A percentile compares a stretch with the other conserved stretches of the same genome.
Evolutionary conservation across 495 filamentous ascomycete species (phyloP).

Genomic region (Aspergillus cristatus): DNA sequence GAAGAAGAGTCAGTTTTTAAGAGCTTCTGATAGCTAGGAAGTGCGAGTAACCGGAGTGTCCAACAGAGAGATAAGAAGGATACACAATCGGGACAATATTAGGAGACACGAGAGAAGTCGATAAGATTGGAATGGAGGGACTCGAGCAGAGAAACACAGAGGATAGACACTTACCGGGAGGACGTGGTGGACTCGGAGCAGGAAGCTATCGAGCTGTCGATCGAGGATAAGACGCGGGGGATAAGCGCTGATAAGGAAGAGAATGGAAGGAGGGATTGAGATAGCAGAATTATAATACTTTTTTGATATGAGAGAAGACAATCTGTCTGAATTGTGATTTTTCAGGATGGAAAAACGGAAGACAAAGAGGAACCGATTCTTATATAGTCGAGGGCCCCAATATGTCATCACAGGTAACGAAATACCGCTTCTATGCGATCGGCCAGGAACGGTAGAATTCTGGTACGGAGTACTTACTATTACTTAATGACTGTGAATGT

Average conservation of each 20-base stretch:
- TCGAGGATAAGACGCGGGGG: too few species aligned
- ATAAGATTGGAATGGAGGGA: not conserved
- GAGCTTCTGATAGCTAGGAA: too few species aligned
- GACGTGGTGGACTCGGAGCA: not conserved
- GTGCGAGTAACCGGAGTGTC: too few species aligned
- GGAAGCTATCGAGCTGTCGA: not conserved
- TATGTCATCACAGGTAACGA: not conserved
- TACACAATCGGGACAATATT: slow-evolving; percentile 1
- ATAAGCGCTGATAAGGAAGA: too few species aligned
- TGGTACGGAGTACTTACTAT: slow-evolving; percentile 6
- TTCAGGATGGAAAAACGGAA: too few species aligned
- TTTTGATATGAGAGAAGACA: too few species aligned
- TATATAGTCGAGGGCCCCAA: not conserved
- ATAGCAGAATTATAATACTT: too few species aligned
- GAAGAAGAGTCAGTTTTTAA: too few species aligned
- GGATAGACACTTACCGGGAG: not conserved
- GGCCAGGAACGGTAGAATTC: slow-evolving; percentile 14
- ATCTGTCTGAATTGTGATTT: too few species aligned
- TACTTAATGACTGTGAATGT: too few species aligned
- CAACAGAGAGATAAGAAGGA: slow-evolving; percentile 7
- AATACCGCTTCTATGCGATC: slow-evolving; percentile 18
- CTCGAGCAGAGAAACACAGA: slow-evolving; percentile 1
- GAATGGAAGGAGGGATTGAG: too few species aligned
- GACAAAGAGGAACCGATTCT: too few species aligned
- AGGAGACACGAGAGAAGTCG: slow-evolving; percentile 1